Percentiles rank a stretch among this genome's conserved stretches.
Conservation (phyloP, 2,329 filamentous ascomycete genomes). For the Phyllosticta citriasiana region DNA sequence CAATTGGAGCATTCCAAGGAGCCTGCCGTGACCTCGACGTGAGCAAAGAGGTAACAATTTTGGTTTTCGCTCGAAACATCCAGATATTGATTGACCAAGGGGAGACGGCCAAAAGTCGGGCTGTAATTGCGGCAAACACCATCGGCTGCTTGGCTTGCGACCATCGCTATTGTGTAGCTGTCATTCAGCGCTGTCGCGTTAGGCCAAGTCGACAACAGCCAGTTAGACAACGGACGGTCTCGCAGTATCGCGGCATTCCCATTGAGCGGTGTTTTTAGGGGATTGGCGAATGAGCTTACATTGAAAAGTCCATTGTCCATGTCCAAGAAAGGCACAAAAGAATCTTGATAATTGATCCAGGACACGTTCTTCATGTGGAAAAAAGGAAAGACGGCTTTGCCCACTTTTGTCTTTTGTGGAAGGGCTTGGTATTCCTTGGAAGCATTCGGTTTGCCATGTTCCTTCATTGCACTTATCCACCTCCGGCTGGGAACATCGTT, state of each 20-base stretch:
- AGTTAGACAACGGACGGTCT: background rate
- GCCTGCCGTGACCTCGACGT: background rate
- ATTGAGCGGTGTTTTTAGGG: background rate
- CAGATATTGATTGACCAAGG: background rate
- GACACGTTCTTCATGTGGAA: constrained; percentile 2
- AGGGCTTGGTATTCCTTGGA: constrained; percentile 4
- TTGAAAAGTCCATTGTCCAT: constrained; percentile 3
- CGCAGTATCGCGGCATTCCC: constrained; percentile 1
- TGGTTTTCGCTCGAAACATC: background rate
- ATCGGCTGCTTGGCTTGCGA: background rate
- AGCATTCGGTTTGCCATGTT: background rate
- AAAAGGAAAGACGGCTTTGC: background rate
- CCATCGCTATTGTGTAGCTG: constrained; percentile 2
- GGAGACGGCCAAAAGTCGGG: background rate
- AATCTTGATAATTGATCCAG: constrained; percentile 3
- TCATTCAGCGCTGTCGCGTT: background rate
- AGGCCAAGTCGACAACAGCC: background rate
- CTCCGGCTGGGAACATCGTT: background rate
- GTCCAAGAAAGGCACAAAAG: background rate
- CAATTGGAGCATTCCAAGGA: constrained; percentile 1
- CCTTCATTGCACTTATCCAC: background rate
- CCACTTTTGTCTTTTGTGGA: background rate
- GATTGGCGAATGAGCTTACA: background rate
- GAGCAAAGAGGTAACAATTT: constrained; percentile 2
- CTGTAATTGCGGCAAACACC: background rate